Evolutionary conservation across 169 alveolate species (phyloP), one percentile per base, ranked within the genome.

Genomic region (Babesia ovis): DNA sequence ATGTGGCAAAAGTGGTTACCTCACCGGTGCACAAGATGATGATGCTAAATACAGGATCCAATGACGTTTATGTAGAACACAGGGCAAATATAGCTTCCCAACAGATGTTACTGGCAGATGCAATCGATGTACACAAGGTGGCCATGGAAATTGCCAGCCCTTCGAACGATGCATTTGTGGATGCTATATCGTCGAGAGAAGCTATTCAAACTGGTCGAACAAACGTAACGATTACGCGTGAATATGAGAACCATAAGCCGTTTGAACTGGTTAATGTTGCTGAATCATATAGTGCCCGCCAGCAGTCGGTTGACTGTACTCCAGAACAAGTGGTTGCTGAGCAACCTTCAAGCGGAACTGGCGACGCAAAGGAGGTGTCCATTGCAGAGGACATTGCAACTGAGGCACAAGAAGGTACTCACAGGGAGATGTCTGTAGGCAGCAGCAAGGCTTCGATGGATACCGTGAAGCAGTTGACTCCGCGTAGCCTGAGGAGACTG

Each of bases 221-320:
- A 1, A 48, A 64, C 23, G 29, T 64, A 4, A 25, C 45, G 42
- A 22, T 64, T 1, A 64, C 74, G 4, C 59, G 74, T 45, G 62
- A 64, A 25, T 64, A 64, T 25, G 74, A 64, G 62, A 14, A 12
- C 41, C 29, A 46, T 27, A 3, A 34, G 51, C 61, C 74, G 3
- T 64, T 46, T 39, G 42, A 18, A 45, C 74, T 64, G 35, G 31
- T 8, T 45, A 46, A 16, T 1, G 20, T 60, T 9, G 1, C 34
- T 2, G 8, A 48, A 20, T 12, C 9, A 8, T 8, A 8, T 5
- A 8, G 25, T 48, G 27, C 5, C 12, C 27, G 12, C 12, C 56
- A 12, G 32, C 20, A 48, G 27, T 48, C 27, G 27, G 27, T 48
- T 5, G 56, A 12, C 32, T 5, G 14, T 48, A 20, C 27, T 5